Base-by-base conservation (phyloP, 2,329 filamentous ascomycete species). In the Alternaria gaisen region DNA sequence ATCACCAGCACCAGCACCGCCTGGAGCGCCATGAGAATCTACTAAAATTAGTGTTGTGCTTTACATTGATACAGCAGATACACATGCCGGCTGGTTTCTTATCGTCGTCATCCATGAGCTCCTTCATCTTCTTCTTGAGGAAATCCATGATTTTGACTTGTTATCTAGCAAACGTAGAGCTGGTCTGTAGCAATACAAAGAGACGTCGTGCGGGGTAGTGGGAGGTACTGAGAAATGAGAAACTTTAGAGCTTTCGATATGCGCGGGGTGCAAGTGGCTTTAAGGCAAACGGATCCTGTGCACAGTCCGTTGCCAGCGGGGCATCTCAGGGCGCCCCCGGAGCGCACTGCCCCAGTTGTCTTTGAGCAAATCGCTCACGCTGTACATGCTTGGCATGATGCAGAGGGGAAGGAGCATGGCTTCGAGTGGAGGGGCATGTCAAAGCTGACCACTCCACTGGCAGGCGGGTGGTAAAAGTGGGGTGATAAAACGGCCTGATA, bases 91-190 rank as follows among this genome's bases (percentile, higher is more conserved):
- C 66, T 74, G 38, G 77, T 62, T 79, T 71, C 64, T 70, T 66
- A 34, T 76, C 69, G 61, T 80, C 77, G 46, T 80, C 77, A 54
- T 80, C 77, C 57, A 81, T 71, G 62, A 82, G 73, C 63, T 82
- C 80, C 65, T 80, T 80, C 70, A 80, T 81, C 64, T 82, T 77
- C 63, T 83, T 82, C 71, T 81, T 81, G 65, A 82, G 76, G 63
- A 83, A 82, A 55, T 81, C 81, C 80, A 83, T 82, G 43, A 8
- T 57, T 53, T 50, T 26, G 26, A 46, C 12, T 22, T 47, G 41
- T 28, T 41, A 40, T 11, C 32, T 12, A 51, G 43, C 30, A 62
- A 48, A 34, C 32, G 20, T 26, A 32, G 46, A 41, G 10, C 22
- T 26, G 14, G 18, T 40, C 11, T 9, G 18, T 34, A 12, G 20